These are phyloP conservation scores for Spergularia marina DNA, from an alignment of 148 eudicot genomes.

Conservation along the genomic window DNA sequence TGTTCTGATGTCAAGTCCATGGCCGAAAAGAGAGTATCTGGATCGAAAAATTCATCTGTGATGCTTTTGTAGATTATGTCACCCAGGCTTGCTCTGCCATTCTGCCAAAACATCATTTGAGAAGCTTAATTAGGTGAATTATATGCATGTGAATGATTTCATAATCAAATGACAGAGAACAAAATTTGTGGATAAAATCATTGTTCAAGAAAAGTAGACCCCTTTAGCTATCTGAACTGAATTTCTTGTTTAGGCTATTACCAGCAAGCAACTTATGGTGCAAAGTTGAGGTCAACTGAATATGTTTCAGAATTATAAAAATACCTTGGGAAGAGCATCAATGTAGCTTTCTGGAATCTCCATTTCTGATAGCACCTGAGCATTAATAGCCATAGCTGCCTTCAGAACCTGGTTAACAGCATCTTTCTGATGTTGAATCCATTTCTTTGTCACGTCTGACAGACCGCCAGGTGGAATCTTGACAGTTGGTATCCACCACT, in stretches of 20 bases:
- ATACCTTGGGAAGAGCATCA: slow-evolving; percentile 81
- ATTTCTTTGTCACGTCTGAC: slow-evolving; percentile 56
- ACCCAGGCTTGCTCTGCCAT: slow-evolving; percentile 82
- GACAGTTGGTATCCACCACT: slow-evolving; percentile 90
- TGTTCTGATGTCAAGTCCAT: slow-evolving; percentile 71
- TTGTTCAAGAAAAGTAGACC: neutral
- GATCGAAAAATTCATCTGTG: slow-evolving; percentile 64
- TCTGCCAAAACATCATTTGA: slow-evolving; percentile 34
- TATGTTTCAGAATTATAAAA: neutral
- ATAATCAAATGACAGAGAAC: neutral
- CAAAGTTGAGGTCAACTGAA: neutral
- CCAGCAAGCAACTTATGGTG: neutral
- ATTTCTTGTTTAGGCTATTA: neutral
- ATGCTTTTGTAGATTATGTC: slow-evolving; percentile 69
- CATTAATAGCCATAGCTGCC: slow-evolving; percentile 94
- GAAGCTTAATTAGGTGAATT: neutral
- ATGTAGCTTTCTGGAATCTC: slow-evolving; percentile 77
- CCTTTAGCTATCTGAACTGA: neutral
- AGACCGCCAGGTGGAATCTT: slow-evolving; percentile 70
- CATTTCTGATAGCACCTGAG: slow-evolving; percentile 80
- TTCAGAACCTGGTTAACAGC: slow-evolving; percentile 81
- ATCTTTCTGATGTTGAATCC: slow-evolving; percentile 73
- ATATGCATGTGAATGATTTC: neutral
- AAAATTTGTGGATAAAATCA: neutral
- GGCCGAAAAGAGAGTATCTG: slow-evolving; percentile 33